These are phyloP conservation scores for Penicillium hordei DNA, from an alignment of 2,329 filamentous ascomycete species.

Conservation along the genomic window DNA sequence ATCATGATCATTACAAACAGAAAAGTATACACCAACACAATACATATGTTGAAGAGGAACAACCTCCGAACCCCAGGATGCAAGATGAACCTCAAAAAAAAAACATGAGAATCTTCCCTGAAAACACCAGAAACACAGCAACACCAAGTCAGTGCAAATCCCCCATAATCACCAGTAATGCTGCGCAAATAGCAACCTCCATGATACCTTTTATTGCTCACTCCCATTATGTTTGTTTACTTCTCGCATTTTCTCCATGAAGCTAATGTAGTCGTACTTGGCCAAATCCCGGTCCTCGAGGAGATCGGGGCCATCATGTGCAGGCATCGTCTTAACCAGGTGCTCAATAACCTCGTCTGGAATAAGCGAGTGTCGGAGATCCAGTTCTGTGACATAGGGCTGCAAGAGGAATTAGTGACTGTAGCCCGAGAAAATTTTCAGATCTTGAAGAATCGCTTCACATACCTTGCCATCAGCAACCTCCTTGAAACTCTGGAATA, in stretches of 20 bases:
- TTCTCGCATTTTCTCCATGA: conserved; percentile 85
- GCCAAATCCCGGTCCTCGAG: conserved; percentile 78
- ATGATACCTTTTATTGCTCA: conserved; percentile 21
- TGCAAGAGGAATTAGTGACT: conserved; percentile 28
- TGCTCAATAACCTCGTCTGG: conserved; percentile 97
- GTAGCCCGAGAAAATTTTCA: no score
- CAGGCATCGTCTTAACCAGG: conserved; percentile 80
- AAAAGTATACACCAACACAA: conserved; percentile 20
- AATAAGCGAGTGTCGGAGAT: conserved; percentile 89
- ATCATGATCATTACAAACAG: conserved; percentile 25
- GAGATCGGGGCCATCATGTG: conserved; percentile 79
- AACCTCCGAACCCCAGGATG: conserved; percentile 30
- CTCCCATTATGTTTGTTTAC: conserved; percentile 33
- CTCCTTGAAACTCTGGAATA: conserved; percentile 96
- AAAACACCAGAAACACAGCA: conserved; percentile 21
- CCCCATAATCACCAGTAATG: conserved; percentile 23
- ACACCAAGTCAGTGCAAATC: conserved; percentile 23
- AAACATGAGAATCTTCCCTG: conserved; percentile 10
- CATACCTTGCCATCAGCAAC: conserved; percentile 89
- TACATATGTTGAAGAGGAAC: conserved; percentile 8
- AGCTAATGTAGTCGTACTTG: conserved; percentile 94
- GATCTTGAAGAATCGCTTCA: neutral
- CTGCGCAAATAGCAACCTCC: conserved; percentile 20
- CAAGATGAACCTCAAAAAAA: conserved; percentile 25
- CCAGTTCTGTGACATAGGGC: conserved; percentile 97